These are phyloP conservation scores for Botrytis fabae DNA, from an alignment of 2,329 filamentous ascomycete genomes.

Conservation along the genomic window DNA sequence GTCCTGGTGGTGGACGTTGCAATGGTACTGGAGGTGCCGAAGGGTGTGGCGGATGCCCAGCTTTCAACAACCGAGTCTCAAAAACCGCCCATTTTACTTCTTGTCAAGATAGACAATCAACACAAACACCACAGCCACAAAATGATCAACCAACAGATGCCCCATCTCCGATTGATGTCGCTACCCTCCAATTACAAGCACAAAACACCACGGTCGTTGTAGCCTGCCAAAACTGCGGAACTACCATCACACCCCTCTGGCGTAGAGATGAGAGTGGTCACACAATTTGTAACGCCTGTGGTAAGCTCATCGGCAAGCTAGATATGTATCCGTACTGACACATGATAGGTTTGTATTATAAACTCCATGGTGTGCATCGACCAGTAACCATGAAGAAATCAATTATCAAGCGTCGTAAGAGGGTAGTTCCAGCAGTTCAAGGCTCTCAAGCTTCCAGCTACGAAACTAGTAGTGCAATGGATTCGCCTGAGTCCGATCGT, in stretches of 20 bases:
- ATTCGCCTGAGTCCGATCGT: conserved; percentile 41
- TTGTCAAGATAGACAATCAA: conserved; percentile 37
- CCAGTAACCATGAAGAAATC: conserved; percentile 99
- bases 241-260: conserved; percentile 95
- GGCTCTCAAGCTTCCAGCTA: conserved; percentile 46
- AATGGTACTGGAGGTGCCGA: conserved; percentile 96
- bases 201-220: conserved; percentile 66
- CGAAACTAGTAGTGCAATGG: conserved; percentile 46
- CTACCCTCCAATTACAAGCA: conserved; percentile 47
- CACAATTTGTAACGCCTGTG: conserved; percentile 98
- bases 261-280: conserved; percentile 90
- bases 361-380: conserved; percentile 88
- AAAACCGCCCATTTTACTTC: conserved; percentile 76
- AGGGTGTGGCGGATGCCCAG: conserved; percentile 92
- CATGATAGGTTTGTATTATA: conserved; percentile 77
- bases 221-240: conserved; percentile 95
- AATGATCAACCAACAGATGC: conserved; percentile 38
- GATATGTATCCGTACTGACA: conserved; percentile 26
- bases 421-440: conserved; percentile 77
- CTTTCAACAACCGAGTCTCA: conserved; percentile 93
- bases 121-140: conserved; percentile 32
- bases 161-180: conserved; percentile 51
- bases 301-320: conserved; percentile 54
- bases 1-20: conserved; percentile 89
- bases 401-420: conserved; percentile 92